Conservation (phyloP, 2,329 filamentous ascomycete genomes). For the Acrodontium crateriforme region DNA sequence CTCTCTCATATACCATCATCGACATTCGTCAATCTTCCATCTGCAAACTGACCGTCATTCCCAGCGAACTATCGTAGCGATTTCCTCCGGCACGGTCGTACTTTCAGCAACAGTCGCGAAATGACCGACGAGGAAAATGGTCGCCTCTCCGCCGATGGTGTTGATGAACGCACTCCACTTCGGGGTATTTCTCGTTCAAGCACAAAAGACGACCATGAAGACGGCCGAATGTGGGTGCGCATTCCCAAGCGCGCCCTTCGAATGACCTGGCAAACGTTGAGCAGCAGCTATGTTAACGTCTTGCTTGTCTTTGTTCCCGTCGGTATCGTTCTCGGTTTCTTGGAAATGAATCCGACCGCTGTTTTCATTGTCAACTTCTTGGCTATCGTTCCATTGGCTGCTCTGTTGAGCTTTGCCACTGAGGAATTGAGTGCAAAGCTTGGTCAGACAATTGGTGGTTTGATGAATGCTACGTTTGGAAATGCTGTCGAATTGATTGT, state of each 20-base stretch:
- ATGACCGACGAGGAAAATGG: no score
- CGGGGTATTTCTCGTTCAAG: no score
- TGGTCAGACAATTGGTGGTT: slow-evolving; percentile 59
- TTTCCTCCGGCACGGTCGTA: no score
- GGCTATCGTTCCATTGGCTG: slow-evolving; percentile 63
- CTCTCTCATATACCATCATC: no score
- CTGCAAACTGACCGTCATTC: no score
- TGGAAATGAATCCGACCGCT: slow-evolving; percentile 49
- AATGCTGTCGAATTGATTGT: slow-evolving; percentile 68
- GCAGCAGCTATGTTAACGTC: slow-evolving; percentile 50
- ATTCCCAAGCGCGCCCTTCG: slow-evolving; percentile 20
- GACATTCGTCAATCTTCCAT: no score
- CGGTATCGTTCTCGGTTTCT: slow-evolving; percentile 52
- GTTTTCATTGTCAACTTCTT: slow-evolving; percentile 70
- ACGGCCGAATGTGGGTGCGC: slow-evolving; percentile 19
- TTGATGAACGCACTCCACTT: no score
- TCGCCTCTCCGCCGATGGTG: no score
- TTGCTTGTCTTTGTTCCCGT: slow-evolving; percentile 61
- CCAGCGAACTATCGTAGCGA: no score
- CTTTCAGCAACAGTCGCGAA: no score
- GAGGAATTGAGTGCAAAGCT: slow-evolving; percentile 61
- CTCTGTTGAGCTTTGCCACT: slow-evolving; percentile 62
- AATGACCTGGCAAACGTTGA: slow-evolving; percentile 29
- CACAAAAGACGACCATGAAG: no score
- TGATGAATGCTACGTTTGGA: slow-evolving; percentile 65